Evolutionary conservation across 2,329 filamentous ascomycete genomes (phyloP), one percentile per base, ranked within the genome.

Genomic region (Scorias spongiosa): DNA sequence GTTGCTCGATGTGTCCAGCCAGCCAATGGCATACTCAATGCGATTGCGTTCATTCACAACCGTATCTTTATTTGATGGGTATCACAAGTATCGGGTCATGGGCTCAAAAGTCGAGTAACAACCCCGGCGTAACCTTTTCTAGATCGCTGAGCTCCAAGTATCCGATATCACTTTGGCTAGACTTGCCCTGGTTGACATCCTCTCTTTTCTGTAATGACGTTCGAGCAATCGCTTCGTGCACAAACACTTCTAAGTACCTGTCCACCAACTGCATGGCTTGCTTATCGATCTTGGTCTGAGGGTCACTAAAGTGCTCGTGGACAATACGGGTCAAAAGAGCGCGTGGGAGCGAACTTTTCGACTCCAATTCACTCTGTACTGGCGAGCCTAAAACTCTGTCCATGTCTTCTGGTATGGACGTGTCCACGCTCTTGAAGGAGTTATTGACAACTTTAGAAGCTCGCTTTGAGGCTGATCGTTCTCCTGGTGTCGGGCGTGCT

Each of bases 191-290:
- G 48, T 50, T 56, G 49, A 46, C 51, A 53, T 29, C 61, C 61
- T 62, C 69, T 64, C 36, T 61, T 57, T 81, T 80, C 67, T 85
- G 82, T 46, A 78, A 77, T 9, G 79, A 76, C 34, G 84, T 80
- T 57, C 89, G 67, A 12, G 86, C 85, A 58, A 96, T 78, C 1
- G 86, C 85, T 66, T 96, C 89, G 48, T 83, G 74, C 43, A 94
- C 82, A 64, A 95, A 96, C 0, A 89, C 76, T 62, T 95, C 86
- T 63, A 95, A 74, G 60, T 96, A 96, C 64, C 81, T 86, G 11
- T 78, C 81, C 46, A 88, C 74, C 1, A 87, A 75, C 6, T 68
- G 72, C 59, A 88, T 84, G 3, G 86, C 86, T 56, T 87, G 83
- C 54, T 76, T 80, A 7, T 80, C 79, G 50, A 94, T 78, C 51